phyloP scores from a whole-genome alignment of 495 filamentous ascomycete species.

The Podospora pseudoanserina region DNA sequence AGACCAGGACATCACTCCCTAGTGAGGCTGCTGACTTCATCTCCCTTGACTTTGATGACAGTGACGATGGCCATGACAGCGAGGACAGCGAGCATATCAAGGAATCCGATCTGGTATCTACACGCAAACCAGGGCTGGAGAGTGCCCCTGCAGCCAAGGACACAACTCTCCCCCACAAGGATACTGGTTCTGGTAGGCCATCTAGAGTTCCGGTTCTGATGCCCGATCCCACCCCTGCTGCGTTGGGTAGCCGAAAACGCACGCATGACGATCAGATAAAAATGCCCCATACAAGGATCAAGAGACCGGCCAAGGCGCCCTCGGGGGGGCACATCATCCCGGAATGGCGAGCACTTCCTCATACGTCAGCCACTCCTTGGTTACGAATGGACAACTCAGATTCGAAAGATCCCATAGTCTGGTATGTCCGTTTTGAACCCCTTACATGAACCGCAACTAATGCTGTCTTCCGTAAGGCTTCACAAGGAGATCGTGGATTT shows the following conservation, averaged over 20 bases:
- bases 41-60: constrained; percentile 64
- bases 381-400: constrained; percentile 46
- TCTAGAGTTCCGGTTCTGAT: constrained; percentile 7
- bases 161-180: constrained; percentile 7
- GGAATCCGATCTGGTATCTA: not conserved
- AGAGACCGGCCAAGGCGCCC: constrained; percentile 42
- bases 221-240: constrained; percentile 19
- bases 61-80: constrained; percentile 29
- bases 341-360: constrained; percentile 52
- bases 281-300: constrained; percentile 41
- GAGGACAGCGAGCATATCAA: constrained; percentile 12
- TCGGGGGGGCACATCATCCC: constrained; percentile 48
- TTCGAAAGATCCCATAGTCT: constrained; percentile 42
- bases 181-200: not conserved
- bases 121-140: not conserved
- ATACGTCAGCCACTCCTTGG: constrained; percentile 59
- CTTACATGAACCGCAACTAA: not conserved
- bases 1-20: constrained; percentile 53
- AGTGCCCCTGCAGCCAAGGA: not conserved
- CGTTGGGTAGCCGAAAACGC: constrained; percentile 55
- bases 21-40: constrained; percentile 73
- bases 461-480: constrained; percentile 45
- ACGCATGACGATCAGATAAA: constrained; percentile 68
- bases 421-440: constrained; percentile 39
- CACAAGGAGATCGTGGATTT: constrained; percentile 89